Percentiles rank a stretch among this genome's conserved stretches.
These are phyloP conservation scores for Pseudomassariella vexata DNA, from an alignment of 2,329 filamentous ascomycete species.

Conservation along the genomic window DNA sequence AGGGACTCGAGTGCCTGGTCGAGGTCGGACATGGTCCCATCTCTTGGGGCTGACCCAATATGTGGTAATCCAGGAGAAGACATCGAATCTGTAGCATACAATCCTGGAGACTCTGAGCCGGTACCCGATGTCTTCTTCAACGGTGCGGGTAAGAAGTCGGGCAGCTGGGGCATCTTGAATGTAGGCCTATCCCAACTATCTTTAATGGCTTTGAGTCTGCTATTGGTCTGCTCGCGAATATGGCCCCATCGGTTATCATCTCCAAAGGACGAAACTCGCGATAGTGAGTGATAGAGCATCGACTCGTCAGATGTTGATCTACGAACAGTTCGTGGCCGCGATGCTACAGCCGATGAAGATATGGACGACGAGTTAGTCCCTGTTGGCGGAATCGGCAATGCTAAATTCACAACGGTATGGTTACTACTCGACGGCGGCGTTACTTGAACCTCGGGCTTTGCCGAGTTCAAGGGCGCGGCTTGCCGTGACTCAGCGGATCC, in stretches of 20 bases:
- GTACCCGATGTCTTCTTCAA: conserved; percentile 20
- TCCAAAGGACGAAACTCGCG: conserved; percentile 74
- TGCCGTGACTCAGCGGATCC: conserved; percentile 13
- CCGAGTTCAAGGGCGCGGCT: conserved; percentile 3
- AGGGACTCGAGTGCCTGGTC: conserved; percentile 59
- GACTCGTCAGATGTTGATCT: conserved; percentile 73
- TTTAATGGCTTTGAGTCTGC: conserved; percentile 80
- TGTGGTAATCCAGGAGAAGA: conserved; percentile 13
- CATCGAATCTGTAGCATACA: conserved; percentile 9
- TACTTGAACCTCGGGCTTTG: no score
- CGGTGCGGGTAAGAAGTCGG: conserved; percentile 39
- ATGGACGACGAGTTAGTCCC: no score
- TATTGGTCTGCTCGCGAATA: conserved; percentile 80
- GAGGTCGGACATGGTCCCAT: conserved; percentile 28
- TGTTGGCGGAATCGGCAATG: conserved; percentile 15
- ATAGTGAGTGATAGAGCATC: conserved; percentile 68
- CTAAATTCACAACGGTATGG: conserved; percentile 7
- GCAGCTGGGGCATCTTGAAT: conserved; percentile 63
- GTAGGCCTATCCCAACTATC: conserved; percentile 79
- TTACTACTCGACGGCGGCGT: conserved; percentile 6
- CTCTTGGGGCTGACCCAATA: conserved; percentile 14
- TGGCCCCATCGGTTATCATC: conserved; percentile 77
- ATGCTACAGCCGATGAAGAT: no score
- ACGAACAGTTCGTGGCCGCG: conserved; percentile 39
- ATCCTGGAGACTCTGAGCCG: conserved; percentile 16